Conservation (phyloP, 2,329 filamentous ascomycete genomes). For the Xylaria sp. region DNA sequence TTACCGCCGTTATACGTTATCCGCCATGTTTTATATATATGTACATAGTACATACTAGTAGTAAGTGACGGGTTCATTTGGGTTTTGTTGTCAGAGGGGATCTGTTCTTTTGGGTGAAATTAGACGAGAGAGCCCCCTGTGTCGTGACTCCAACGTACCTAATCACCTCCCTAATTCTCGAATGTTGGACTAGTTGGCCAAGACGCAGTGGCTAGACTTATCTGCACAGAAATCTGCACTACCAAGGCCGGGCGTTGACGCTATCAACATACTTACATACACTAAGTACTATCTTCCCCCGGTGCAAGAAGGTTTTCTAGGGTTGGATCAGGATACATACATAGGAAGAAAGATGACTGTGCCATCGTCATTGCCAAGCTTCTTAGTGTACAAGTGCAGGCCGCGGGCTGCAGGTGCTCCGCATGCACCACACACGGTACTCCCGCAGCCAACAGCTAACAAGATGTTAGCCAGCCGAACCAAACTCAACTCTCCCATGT, state of each 20-base stretch:
- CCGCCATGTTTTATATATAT: neutral
- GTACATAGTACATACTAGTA: neutral
- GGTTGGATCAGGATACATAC: constrained; percentile 6
- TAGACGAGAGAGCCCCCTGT: constrained; percentile 16
- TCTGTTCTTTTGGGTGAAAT: constrained; percentile 6
- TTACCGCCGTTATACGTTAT: neutral
- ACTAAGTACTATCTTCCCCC: neutral
- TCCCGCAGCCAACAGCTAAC: constrained; percentile 9
- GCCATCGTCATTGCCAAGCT: constrained; percentile 28
- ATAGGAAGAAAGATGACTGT: constrained; percentile 29
- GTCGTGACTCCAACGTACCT: constrained; percentile 8
- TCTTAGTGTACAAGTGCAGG: constrained; percentile 26
- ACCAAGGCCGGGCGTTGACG: too few relatives aligned
- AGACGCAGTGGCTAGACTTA: constrained; percentile 7
- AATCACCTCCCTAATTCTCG: neutral
- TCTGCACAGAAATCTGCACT: too few relatives aligned
- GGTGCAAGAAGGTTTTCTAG: neutral
- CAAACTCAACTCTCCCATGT: neutral
- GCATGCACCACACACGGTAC: constrained; percentile 11
- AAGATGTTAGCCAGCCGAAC: constrained; percentile 14
- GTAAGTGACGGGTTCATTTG: neutral
- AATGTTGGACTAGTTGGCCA: constrained; percentile 5
- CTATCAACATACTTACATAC: neutral
- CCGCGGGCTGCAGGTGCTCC: neutral
- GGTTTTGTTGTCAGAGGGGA: neutral